phyloP scores from a whole-genome alignment of 192 early-diverging fungal species.

The Thamnidium elegans region DNA sequence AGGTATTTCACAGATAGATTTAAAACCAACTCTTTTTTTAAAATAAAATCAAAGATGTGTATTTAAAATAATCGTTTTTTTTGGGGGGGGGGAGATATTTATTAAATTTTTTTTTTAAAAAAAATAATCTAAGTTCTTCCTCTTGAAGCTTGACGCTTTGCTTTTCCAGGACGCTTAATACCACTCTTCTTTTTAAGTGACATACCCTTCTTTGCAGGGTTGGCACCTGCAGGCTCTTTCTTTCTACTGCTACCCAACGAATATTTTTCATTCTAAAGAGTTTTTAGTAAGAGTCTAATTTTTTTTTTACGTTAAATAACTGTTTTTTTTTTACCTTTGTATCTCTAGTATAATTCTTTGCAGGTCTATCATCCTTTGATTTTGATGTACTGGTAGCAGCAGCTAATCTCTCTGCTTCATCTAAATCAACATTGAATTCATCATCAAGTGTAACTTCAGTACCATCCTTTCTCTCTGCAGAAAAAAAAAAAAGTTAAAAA shows the following conservation, averaged over 20 bases:
- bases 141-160: conserved; percentile 7
- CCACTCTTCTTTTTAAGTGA: conserved; percentile 9
- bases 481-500: background rate
- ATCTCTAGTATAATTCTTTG: conserved; percentile 14
- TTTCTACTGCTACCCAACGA: conserved; percentile 6
- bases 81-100: too few relatives aligned
- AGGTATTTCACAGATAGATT: too few relatives aligned
- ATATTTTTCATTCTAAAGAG: conserved; percentile 15
- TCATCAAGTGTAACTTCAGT: conserved; percentile 45
- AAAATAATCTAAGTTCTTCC: background rate
- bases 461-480: conserved; percentile 49
- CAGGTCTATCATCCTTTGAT: conserved; percentile 4
- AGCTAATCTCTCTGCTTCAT: conserved; percentile 32
- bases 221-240: background rate
- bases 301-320: too few relatives aligned
- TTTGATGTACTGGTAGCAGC: conserved; percentile 3
- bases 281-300: too few relatives aligned
- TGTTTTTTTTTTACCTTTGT: conserved; percentile 17
- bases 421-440: conserved; percentile 69
- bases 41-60: too few relatives aligned
- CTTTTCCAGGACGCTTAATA: conserved; percentile 8
- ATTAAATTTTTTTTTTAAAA: too few relatives aligned
- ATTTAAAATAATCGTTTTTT: too few relatives aligned
- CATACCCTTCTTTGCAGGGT: conserved; percentile 8
- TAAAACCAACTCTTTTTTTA: too few relatives aligned